phyloP scores from a whole-genome alignment of 1,284 basidiomycete genomes.

The Fomitopsis schrenkii region DNA sequence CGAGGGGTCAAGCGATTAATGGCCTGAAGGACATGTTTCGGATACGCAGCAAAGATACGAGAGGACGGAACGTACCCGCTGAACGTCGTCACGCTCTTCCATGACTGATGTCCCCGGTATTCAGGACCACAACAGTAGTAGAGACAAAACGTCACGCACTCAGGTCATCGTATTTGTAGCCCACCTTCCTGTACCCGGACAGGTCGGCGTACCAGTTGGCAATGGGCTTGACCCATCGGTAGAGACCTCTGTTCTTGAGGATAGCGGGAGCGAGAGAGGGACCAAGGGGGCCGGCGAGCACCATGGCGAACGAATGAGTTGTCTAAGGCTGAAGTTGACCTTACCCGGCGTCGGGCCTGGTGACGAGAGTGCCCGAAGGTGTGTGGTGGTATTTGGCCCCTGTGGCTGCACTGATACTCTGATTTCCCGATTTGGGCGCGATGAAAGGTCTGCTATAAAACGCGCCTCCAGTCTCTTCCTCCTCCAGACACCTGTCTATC shows the following conservation, averaged over 20 bases:
- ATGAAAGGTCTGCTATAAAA: constrained; percentile 32
- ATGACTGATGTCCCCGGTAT: constrained; percentile 48
- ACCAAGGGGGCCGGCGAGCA: constrained; percentile 68
- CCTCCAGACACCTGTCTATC: constrained; percentile 11
- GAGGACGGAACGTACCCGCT: constrained; percentile 57
- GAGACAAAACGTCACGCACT: constrained; percentile 40
- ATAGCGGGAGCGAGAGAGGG: constrained; percentile 78
- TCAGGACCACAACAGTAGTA: background rate
- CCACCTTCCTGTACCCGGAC: constrained; percentile 85
- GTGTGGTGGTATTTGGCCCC: constrained; percentile 32
- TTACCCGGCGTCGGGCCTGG: constrained; percentile 4
- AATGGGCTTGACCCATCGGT: constrained; percentile 70
- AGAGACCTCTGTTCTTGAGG: constrained; percentile 65
- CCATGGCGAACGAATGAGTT: constrained; percentile 18
- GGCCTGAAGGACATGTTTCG: constrained; percentile 49
- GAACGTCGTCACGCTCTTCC: constrained; percentile 84
- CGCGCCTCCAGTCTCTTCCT: constrained; percentile 27
- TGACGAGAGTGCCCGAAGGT: constrained; percentile 24
- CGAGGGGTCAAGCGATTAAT: constrained; percentile 75
- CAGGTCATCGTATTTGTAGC: constrained; percentile 95
- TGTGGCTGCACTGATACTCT: constrained; percentile 8
- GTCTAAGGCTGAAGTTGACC: constrained; percentile 2
- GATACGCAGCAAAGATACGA: background rate
- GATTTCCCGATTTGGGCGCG: constrained; percentile 26
- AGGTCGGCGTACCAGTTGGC: constrained; percentile 83